phyloP scores from a whole-genome alignment of 495 filamentous ascomycete genomes.

The Cercophora scortea region DNA sequence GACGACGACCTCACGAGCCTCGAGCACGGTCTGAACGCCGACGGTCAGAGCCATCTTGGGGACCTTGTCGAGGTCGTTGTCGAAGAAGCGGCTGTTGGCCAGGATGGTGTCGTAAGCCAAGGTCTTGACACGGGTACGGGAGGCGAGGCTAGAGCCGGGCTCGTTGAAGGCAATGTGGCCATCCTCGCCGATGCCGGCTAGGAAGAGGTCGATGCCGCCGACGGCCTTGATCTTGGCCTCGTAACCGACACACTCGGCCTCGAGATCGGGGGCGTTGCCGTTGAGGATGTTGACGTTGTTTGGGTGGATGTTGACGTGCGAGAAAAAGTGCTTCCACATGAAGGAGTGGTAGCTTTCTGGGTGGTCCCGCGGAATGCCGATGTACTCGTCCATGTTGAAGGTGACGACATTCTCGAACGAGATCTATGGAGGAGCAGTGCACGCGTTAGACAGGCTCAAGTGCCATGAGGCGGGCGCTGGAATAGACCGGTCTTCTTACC shows the following conservation, averaged over 20 bases:
- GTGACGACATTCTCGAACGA: slow-evolving; percentile 84
- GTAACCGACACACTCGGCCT: slow-evolving; percentile 69
- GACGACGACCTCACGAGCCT: slow-evolving; percentile 74
- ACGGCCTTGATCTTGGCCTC: slow-evolving; percentile 67
- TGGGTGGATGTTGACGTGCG: slow-evolving; percentile 73
- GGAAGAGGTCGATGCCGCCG: slow-evolving; percentile 79
- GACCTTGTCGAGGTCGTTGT: slow-evolving; percentile 60
- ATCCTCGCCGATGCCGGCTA: slow-evolving; percentile 78
- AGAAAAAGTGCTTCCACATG: slow-evolving; percentile 90
- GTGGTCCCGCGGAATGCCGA: slow-evolving; percentile 72
- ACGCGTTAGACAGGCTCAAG: neutral
- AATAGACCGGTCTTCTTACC: slow-evolving; percentile 9
- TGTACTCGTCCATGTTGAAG: slow-evolving; percentile 93
- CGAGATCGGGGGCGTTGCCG: slow-evolving; percentile 68
- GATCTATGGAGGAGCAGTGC: slow-evolving; percentile 32
- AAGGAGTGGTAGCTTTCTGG: slow-evolving; percentile 82
- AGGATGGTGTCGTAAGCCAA: slow-evolving; percentile 81
- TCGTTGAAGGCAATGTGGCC: slow-evolving; percentile 90
- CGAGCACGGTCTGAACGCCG: slow-evolving; percentile 79
- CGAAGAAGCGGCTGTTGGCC: slow-evolving; percentile 80
- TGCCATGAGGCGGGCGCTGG: neutral
- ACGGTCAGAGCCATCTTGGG: slow-evolving; percentile 81
- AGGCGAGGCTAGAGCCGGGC: slow-evolving; percentile 71
- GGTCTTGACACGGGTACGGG: slow-evolving; percentile 77
- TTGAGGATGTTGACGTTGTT: slow-evolving; percentile 80